phyloP scores from a whole-genome alignment of 176 grass and related monocot genomes.

The Zea mays region DNA sequence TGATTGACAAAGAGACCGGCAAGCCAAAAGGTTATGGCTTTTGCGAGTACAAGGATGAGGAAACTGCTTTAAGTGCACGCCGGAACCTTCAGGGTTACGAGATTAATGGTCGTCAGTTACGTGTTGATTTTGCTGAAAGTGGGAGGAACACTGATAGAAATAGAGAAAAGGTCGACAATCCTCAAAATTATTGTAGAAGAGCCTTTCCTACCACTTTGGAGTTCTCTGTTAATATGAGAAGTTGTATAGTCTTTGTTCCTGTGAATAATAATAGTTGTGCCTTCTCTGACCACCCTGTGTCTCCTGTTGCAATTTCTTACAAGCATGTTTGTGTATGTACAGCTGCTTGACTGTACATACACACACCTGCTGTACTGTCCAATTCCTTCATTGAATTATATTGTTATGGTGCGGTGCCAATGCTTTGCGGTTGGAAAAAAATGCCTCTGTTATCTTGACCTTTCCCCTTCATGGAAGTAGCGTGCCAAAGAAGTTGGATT shows the following conservation, averaged over 20 bases:
- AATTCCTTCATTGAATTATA: slow-evolving; percentile 31
- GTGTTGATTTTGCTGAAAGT: slow-evolving; percentile 99
- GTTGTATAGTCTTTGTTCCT: slow-evolving; percentile 43
- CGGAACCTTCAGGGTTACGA: slow-evolving; percentile 98
- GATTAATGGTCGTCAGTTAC: slow-evolving; percentile 91
- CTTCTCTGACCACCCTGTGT: slow-evolving; percentile 34
- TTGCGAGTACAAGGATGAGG: slow-evolving; percentile 98
- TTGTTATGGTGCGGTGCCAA: background rate
- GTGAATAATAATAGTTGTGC: slow-evolving; percentile 51
- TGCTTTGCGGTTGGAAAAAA: slow-evolving; percentile 18
- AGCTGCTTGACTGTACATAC: slow-evolving; percentile 49
- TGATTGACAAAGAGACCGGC: slow-evolving; percentile 92
- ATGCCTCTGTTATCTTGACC: slow-evolving; percentile 4
- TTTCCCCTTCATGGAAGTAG: slow-evolving; percentile 22
- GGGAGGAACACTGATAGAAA: slow-evolving; percentile 94
- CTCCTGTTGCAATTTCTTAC: slow-evolving; percentile 42
- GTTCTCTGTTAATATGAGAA: slow-evolving; percentile 41
- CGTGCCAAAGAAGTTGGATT: background rate
- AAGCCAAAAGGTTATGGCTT: slow-evolving; percentile 99
- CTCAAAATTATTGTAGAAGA: slow-evolving; percentile 50
- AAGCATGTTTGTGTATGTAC: slow-evolving; percentile 52
- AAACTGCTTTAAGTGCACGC: slow-evolving; percentile 95
- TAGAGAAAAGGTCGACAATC: slow-evolving; percentile 87
- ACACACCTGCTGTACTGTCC: slow-evolving; percentile 21
- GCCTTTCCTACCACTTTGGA: slow-evolving; percentile 34